A percentile compares a stretch with the other conserved stretches of the same genome.
These are phyloP conservation scores for Colletotrichum eleusines DNA, from an alignment of 2,329 filamentous ascomycete species.

Conservation along the genomic window DNA sequence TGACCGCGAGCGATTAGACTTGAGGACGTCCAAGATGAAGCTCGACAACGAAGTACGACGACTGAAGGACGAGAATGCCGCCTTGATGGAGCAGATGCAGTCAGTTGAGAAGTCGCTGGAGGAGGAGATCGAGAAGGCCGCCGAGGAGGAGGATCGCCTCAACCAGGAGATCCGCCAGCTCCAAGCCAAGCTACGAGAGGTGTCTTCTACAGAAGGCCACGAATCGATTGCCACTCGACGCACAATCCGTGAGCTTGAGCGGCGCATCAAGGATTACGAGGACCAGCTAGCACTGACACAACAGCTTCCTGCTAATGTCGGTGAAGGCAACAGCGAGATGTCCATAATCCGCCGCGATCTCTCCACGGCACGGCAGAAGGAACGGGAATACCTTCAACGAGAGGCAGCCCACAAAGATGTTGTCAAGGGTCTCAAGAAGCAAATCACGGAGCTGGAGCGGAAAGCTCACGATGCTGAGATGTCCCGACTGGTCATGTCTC, in stretches of 20 bases:
- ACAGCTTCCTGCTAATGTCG: slow-evolving; percentile 49
- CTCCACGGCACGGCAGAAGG: slow-evolving; percentile 73
- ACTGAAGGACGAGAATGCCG: slow-evolving; percentile 72
- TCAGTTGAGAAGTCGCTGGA: slow-evolving; percentile 73
- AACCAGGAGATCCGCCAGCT: slow-evolving; percentile 66
- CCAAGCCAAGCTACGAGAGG: slow-evolving; percentile 60
- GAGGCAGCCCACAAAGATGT: slow-evolving; percentile 73
- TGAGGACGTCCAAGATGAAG: slow-evolving; percentile 75
- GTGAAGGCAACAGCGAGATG: slow-evolving; percentile 65
- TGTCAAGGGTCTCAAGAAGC: slow-evolving; percentile 72
- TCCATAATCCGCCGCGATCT: slow-evolving; percentile 73
- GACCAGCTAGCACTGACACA: slow-evolving; percentile 53
- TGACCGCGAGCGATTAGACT: slow-evolving; percentile 76
- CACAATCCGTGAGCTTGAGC: slow-evolving; percentile 75
- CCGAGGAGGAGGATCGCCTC: slow-evolving; percentile 73
- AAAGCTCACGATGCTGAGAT: slow-evolving; percentile 75
- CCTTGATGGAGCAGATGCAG: slow-evolving; percentile 67
- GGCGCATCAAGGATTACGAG: slow-evolving; percentile 68
- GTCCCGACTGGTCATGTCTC: slow-evolving; percentile 59
- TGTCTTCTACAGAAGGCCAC: slow-evolving; percentile 61
- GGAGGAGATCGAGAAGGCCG: slow-evolving; percentile 74
- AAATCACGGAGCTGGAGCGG: slow-evolving; percentile 75
- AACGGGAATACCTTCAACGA: slow-evolving; percentile 73
- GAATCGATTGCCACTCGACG: slow-evolving; percentile 71
- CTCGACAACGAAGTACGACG: slow-evolving; percentile 76